phyloP scores from a whole-genome alignment of 495 filamentous ascomycete genomes.

The Sordaria brevicollis region DNA sequence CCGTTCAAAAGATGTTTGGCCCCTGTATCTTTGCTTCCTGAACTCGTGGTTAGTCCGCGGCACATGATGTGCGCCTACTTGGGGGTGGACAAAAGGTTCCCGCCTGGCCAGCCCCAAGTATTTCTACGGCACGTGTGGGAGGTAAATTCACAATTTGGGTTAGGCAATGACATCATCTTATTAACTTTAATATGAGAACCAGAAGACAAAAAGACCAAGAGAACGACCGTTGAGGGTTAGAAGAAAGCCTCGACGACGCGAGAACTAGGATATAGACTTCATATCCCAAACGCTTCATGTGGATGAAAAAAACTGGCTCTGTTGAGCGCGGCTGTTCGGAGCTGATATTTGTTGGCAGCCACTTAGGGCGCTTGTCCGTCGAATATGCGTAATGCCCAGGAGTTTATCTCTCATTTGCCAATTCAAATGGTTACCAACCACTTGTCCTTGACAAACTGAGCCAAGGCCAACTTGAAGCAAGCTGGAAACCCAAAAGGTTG shows the following conservation, averaged over 20 bases:
- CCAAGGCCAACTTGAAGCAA: not conserved
- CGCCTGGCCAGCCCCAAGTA: no score
- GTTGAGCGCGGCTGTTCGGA: not conserved
- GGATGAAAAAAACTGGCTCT: not conserved
- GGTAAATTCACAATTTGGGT: not conserved
- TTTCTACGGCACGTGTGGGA: not conserved
- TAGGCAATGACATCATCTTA: not conserved
- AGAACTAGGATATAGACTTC: no score
- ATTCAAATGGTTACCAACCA: not conserved
- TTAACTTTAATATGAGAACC: not conserved
- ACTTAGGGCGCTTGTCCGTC: not conserved
- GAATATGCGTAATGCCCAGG: not conserved
- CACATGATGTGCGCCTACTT: not conserved
- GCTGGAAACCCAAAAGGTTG: not conserved
- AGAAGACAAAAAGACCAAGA: not conserved
- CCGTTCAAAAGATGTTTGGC: no score
- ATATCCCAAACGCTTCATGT: not conserved
- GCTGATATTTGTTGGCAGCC: not conserved
- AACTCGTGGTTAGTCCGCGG: not conserved
- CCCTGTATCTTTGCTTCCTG: not conserved
- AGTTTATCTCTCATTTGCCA: not conserved
- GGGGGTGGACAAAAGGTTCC: no score
- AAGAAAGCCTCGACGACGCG: no score
- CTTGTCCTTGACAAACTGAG: not conserved
- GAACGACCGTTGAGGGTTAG: not conserved